phyloP scores from a whole-genome alignment of 169 alveolate genomes.

The Eimeria brunetti region DNA sequence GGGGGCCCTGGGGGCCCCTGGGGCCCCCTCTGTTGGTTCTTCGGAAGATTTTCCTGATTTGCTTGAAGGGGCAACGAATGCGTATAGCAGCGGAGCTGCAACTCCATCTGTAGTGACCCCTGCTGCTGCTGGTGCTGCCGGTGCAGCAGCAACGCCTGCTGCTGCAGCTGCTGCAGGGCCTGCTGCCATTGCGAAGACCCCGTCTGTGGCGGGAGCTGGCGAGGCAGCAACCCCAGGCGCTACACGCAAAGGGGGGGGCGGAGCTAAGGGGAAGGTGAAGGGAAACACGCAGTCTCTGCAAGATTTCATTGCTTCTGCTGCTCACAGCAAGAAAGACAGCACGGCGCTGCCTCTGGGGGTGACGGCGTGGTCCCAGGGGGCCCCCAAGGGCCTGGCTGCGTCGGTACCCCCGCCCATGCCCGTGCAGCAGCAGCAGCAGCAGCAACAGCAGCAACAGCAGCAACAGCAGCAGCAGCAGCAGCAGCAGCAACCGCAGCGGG shows the following conservation, averaged over 20 bases:
- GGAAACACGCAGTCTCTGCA: constrained; percentile 56
- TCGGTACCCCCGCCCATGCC: constrained; percentile 3
- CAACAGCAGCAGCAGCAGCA: constrained; percentile 2
- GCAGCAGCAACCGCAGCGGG: too few relatives aligned
- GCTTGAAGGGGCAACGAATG: constrained; percentile 49
- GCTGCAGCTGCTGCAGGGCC: not conserved
- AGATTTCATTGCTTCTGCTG: constrained; percentile 40
- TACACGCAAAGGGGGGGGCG: not conserved
- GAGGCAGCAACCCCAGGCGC: not conserved
- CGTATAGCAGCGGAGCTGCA: constrained; percentile 29
- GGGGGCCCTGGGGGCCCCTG: constrained; percentile 42
- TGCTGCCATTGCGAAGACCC: not conserved
- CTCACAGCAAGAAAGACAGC: constrained; percentile 30
- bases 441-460: constrained; percentile 3
- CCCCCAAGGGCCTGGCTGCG: constrained; percentile 68
- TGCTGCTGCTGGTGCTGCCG: constrained; percentile 20
- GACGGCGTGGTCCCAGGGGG: constrained; percentile 64
- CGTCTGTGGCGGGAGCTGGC: not conserved
- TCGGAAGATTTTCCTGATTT: constrained; percentile 51
- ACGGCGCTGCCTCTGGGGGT: constrained; percentile 32
- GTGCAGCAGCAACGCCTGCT: constrained; percentile 5
- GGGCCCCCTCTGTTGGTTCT: constrained; percentile 42
- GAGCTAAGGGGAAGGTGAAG: constrained; percentile 33
- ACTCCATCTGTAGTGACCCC: constrained; percentile 32
- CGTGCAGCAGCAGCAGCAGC: constrained; percentile 27